Percentiles rank a stretch among this genome's conserved stretches.
Evolutionary conservation across 192 early-diverging fungal genomes (phyloP).

Genomic region (Neocallimastix lanati): DNA sequence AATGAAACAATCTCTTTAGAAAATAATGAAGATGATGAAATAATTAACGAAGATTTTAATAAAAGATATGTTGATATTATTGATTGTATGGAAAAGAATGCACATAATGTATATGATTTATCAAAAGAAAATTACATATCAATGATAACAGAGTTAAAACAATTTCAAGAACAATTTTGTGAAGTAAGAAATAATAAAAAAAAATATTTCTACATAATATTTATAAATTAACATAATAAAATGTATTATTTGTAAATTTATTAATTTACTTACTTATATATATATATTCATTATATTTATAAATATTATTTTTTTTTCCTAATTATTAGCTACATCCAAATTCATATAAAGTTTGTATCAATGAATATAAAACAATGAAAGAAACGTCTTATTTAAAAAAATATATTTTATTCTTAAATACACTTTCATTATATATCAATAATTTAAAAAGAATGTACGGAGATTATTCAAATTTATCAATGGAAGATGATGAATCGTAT

Average conservation of each 20-base stretch:
- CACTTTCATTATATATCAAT: not conserved
- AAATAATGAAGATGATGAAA: not conserved
- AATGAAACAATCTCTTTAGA: not conserved
- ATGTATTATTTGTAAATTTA: too few relatives aligned
- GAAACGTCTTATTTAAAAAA: not conserved
- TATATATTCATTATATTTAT: too few relatives aligned
- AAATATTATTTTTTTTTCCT: too few relatives aligned
- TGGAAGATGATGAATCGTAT: not conserved
- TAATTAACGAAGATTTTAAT: not conserved
- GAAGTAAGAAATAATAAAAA: too few relatives aligned
- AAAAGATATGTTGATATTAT: not conserved
- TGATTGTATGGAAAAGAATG: not conserved
- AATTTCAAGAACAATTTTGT: not conserved
- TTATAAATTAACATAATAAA: too few relatives aligned
- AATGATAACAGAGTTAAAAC: not conserved
- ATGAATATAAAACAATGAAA: not conserved
- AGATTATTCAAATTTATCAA: not conserved
- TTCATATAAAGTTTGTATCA: not conserved
- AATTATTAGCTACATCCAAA: not conserved
- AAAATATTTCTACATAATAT: too few relatives aligned
- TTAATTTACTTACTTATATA: too few relatives aligned
- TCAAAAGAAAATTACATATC: not conserved
- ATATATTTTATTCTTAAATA: not conserved
- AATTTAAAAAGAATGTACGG: not conserved
- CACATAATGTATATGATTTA: not conserved